Evolutionary conservation across 1,284 basidiomycete species (phyloP).

Genomic region (Leccinum fallax): DNA sequence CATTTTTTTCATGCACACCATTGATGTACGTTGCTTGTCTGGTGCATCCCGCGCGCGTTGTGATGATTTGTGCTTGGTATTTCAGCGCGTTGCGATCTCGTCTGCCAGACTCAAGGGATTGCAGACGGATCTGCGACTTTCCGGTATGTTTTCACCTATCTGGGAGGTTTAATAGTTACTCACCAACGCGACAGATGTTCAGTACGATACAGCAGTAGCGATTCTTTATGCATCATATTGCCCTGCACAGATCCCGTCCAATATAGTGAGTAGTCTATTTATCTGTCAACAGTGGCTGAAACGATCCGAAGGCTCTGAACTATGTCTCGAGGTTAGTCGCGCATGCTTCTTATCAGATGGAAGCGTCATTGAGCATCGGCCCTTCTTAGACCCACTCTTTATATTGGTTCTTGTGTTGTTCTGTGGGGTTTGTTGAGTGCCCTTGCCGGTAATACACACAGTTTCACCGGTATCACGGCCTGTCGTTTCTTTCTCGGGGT

Average conservation of each 20-base stretch:
- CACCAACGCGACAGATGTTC: background rate
- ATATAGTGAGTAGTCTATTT: background rate
- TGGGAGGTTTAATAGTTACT: background rate
- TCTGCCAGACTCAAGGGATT: slow-evolving; percentile 2
- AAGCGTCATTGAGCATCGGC: background rate
- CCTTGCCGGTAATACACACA: background rate
- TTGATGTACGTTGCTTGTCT: background rate
- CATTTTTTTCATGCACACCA: background rate
- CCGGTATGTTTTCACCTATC: background rate
- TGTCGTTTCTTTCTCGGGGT: background rate
- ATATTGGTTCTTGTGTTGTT: background rate
- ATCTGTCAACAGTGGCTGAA: background rate
- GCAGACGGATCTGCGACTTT: background rate
- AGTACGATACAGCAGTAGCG: slow-evolving; percentile 1
- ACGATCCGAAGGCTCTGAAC: background rate
- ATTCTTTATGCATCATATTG: slow-evolving; percentile 1
- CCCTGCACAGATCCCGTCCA: background rate
- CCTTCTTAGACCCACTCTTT: background rate
- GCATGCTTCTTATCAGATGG: background rate
- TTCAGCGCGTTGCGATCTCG: background rate
- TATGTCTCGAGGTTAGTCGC: background rate
- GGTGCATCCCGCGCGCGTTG: background rate
- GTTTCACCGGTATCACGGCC: background rate
- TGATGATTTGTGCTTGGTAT: background rate
- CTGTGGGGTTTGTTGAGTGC: background rate